Evolutionary conservation across 257 asterid genomes (phyloP).

Genomic region (Solanum paucissectum): DNA sequence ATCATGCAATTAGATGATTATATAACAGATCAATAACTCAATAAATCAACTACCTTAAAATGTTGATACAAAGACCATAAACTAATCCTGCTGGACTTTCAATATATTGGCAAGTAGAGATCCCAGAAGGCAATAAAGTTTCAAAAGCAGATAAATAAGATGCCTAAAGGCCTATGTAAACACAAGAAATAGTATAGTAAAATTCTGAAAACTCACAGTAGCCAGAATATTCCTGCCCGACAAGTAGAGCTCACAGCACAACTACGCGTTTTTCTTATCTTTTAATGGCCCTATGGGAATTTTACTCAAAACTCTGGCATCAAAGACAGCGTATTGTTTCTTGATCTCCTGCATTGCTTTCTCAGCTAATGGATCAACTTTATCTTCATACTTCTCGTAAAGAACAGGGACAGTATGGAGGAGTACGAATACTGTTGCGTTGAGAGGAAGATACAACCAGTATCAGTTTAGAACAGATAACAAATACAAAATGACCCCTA

Average conservation of each 20-base stretch:
- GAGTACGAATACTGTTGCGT: slow-evolving; percentile 42
- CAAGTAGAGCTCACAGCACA: neutral
- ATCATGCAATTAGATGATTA: too few relatives aligned
- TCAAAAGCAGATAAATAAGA: neutral
- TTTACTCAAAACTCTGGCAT: slow-evolving; percentile 58
- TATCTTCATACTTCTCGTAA: slow-evolving; percentile 68
- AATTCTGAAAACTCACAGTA: neutral
- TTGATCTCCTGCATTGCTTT: slow-evolving; percentile 48
- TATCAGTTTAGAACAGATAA: neutral
- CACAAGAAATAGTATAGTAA: neutral
- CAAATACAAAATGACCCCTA: neutral
- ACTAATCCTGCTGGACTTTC: neutral
- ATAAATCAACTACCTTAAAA: too few relatives aligned
- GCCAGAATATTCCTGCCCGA: neutral
- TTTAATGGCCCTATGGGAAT: slow-evolving; percentile 49
- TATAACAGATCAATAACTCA: too few relatives aligned
- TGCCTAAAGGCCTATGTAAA: neutral
- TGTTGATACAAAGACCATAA: neutral
- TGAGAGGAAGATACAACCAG: neutral
- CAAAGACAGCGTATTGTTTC: slow-evolving; percentile 59
- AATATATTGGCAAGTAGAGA: neutral
- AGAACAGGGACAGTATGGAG: slow-evolving; percentile 69
- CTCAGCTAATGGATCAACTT: slow-evolving; percentile 63
- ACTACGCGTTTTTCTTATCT: slow-evolving; percentile 44
- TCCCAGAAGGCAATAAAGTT: neutral